phyloP scores from a whole-genome alignment of 2,329 filamentous ascomycete species.

The Nigrospora oryzae region DNA sequence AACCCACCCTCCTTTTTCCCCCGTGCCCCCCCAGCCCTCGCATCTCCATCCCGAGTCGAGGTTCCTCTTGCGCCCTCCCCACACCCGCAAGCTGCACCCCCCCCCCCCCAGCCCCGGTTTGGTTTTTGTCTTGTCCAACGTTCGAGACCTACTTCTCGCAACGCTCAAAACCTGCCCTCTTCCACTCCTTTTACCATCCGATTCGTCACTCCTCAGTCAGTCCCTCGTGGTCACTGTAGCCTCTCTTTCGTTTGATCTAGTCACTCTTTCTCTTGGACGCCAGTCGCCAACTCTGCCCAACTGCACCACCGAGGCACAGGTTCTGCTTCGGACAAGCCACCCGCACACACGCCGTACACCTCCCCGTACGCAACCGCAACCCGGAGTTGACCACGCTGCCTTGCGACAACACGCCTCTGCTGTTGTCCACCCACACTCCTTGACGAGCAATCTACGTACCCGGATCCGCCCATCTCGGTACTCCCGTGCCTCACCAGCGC shows the following conservation, averaged over 20 bases:
- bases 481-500: neutral
- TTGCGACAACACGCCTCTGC: constrained; percentile 2
- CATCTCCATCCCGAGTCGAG: too few relatives aligned
- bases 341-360: neutral
- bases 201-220: neutral
- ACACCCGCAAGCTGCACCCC: neutral
- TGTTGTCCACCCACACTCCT: constrained; percentile 7
- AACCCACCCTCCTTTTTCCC: neutral
- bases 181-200: neutral
- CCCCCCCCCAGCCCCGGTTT: neutral
- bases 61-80: too few relatives aligned
- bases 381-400: neutral
- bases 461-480: neutral
- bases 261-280: constrained; percentile 1
- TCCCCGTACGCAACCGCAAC: neutral
- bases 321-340: constrained; percentile 2
- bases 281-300: neutral
- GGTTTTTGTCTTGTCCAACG: neutral
- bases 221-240: neutral
- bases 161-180: neutral
- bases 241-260: neutral
- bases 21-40: too few relatives aligned
- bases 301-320: neutral
- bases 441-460: neutral
- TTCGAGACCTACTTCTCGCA: neutral